phyloP scores from a whole-genome alignment of 208 protist species.

The Willaertia magna region DNA sequence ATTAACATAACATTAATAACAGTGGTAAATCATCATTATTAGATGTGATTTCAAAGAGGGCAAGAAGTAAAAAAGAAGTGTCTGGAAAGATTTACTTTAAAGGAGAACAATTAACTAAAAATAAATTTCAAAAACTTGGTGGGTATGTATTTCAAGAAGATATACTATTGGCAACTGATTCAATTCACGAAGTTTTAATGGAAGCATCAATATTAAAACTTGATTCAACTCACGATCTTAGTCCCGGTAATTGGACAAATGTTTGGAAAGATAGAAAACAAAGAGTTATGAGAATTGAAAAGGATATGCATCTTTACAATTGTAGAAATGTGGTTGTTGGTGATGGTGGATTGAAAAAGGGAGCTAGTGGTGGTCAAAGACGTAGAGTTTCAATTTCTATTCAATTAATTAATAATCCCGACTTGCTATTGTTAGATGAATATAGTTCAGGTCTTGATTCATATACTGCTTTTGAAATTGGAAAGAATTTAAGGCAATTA shows the following conservation, averaged over 20 bases:
- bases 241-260: neutral
- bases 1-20: no score
- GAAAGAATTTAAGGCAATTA: neutral
- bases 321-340: neutral
- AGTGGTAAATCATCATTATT: neutral
- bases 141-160: neutral
- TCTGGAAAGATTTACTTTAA: neutral
- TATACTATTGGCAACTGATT: neutral
- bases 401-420: conserved; percentile 65
- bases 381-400: conserved; percentile 68
- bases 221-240: no score
- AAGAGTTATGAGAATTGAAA: neutral
- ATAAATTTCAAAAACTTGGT: neutral
- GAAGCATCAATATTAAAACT: neutral
- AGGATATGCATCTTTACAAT: neutral
- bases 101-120: neutral
- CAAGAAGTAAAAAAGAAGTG: neutral
- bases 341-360: neutral
- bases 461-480: neutral
- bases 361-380: conserved; percentile 50
- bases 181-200: neutral
- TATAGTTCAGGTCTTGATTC: conserved; percentile 49
- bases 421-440: conserved; percentile 67
- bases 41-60: neutral
- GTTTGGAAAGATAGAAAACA: neutral